These are phyloP conservation scores for Fonsecaea nubica DNA, from an alignment of 2,329 filamentous ascomycete genomes.

Conservation along the genomic window DNA sequence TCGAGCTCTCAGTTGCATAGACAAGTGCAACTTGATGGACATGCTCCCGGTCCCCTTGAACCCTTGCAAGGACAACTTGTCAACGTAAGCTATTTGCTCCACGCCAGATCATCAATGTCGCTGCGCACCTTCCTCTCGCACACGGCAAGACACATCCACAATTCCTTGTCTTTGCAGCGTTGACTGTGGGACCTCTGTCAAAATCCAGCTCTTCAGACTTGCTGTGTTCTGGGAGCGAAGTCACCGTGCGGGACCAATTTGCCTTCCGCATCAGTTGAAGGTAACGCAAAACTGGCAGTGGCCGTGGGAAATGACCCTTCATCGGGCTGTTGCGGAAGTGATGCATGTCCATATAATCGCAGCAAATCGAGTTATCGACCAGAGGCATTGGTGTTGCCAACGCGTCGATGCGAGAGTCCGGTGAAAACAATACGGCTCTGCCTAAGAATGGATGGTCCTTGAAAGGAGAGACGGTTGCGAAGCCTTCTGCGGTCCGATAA, in stretches of 20 bases:
- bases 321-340: not conserved
- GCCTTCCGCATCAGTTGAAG: not conserved
- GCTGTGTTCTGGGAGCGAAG: not conserved
- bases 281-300: not conserved
- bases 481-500: not conserved
- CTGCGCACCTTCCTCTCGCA: conserved; percentile 26
- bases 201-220: not conserved
- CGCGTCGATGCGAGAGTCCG: not conserved
- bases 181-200: not conserved
- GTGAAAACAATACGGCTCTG: not conserved
- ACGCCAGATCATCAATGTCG: not conserved
- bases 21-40: conserved; percentile 31
- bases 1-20: conserved; percentile 28
- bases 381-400: not conserved
- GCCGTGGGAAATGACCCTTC: not conserved
- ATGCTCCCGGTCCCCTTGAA: conserved; percentile 24
- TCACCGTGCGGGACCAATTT: not conserved
- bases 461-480: not conserved
- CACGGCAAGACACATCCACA: conserved; percentile 33
- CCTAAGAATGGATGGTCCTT: not conserved
- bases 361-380: not conserved
- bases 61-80: conserved; percentile 32
- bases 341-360: not conserved
- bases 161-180: conserved; percentile 28
- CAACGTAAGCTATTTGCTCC: conserved; percentile 10